These are phyloP conservation scores for Cadophora luteo-olivacea DNA, from an alignment of 2,329 filamentous ascomycete species.

Conservation along the genomic window DNA sequence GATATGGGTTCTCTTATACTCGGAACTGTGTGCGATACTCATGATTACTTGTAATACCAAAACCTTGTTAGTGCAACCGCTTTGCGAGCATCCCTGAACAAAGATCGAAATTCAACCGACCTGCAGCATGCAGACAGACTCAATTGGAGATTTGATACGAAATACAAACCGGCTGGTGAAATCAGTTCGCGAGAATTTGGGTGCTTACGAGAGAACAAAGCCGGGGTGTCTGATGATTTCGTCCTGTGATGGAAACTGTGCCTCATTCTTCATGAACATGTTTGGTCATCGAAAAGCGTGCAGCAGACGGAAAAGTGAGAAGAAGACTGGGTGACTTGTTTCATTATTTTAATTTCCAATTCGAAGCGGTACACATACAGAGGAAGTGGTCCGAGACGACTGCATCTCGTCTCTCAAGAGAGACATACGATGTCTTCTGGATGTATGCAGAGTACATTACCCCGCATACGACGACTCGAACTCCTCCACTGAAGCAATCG, in stretches of 20 bases:
- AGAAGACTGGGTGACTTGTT: too few species aligned
- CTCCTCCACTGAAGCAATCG: background rate
- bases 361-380: too few species aligned
- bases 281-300: too few species aligned
- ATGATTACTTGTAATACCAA: too few species aligned
- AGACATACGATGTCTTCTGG: background rate
- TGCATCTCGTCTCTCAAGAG: conserved; percentile 10
- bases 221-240: background rate
- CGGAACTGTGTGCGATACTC: too few species aligned
- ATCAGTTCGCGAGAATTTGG: background rate
- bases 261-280: background rate
- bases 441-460: background rate
- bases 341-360: too few species aligned
- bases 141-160: background rate
- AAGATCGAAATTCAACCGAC: too few species aligned
- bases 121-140: background rate
- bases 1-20: background rate
- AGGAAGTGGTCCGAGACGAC: background rate
- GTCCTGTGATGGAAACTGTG: background rate
- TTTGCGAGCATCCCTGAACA: background rate
- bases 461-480: background rate
- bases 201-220: background rate
- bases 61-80: background rate
- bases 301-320: background rate
- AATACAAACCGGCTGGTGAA: background rate